phyloP scores from a whole-genome alignment of 108 stramenopile genomes.

The Schizochytrium sp. region DNA sequence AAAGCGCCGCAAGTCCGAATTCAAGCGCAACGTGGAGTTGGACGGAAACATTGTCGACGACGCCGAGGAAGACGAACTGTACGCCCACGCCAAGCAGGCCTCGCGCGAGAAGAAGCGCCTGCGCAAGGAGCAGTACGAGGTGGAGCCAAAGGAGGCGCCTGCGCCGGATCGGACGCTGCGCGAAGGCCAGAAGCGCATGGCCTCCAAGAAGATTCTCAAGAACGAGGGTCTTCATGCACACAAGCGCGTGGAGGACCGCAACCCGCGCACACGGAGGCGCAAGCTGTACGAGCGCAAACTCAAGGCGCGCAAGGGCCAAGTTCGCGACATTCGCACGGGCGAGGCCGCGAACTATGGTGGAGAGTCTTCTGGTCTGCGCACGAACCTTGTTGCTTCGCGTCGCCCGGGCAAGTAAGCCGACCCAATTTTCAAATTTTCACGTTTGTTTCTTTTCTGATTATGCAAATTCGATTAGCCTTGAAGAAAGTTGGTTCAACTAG shows the following conservation, averaged over 20 bases:
- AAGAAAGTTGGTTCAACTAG: too few species aligned
- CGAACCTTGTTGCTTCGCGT: conserved; percentile 11
- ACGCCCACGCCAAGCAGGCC: background rate
- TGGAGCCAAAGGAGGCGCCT: too few species aligned
- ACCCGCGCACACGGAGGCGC: conserved; percentile 50
- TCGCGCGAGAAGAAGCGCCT: background rate
- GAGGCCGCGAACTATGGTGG: conserved; percentile 22
- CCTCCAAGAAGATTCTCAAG: conserved; percentile 46
- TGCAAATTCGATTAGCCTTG: background rate
- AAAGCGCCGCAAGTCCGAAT: background rate
- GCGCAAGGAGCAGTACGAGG: background rate
- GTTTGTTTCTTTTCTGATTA: background rate
- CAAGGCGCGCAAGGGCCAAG: conserved; percentile 49
- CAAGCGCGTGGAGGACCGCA: conserved; percentile 48
- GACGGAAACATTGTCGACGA: conserved; percentile 7
- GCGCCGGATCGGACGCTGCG: background rate
- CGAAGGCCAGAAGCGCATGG: conserved; percentile 40
- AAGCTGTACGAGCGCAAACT: conserved; percentile 42
- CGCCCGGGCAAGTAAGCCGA: background rate
- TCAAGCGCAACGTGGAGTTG: background rate
- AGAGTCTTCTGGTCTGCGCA: conserved; percentile 14
- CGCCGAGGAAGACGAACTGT: conserved; percentile 20
- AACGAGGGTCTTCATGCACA: conserved; percentile 51
- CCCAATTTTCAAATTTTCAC: background rate
- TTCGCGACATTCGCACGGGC: conserved; percentile 26